These are phyloP conservation scores for Pythium insidiosum DNA, from an alignment of 352 stramenopile genomes.

Conservation along the genomic window DNA sequence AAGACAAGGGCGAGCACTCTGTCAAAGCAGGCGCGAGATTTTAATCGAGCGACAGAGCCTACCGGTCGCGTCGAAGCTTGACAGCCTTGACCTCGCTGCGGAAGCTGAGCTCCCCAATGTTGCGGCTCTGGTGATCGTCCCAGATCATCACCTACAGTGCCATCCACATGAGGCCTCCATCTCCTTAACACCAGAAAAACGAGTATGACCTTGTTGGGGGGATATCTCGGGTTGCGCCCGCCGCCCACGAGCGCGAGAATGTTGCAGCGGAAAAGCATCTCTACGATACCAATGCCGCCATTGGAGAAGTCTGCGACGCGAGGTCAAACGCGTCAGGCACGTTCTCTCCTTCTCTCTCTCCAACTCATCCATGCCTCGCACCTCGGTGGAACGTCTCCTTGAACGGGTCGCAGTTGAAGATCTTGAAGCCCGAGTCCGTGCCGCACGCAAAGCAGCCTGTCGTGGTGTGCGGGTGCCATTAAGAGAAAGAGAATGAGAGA, in stretches of 20 bases:
- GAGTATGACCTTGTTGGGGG: constrained; percentile 89
- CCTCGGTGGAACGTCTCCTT: constrained; percentile 95
- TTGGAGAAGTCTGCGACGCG: constrained; percentile 79
- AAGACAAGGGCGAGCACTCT: not conserved
- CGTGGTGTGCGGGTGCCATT: too few relatives aligned
- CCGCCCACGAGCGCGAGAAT: constrained; percentile 94
- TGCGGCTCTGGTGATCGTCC: constrained; percentile 97
- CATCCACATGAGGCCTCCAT: too few relatives aligned
- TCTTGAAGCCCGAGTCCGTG: constrained; percentile 96
- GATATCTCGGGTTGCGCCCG: constrained; percentile 89
- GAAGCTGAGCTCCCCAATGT: constrained; percentile 98
- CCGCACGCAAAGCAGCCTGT: constrained; percentile 92
- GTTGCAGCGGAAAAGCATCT: constrained; percentile 99
- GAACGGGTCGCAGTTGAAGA: constrained; percentile 98
- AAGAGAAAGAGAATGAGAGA: too few relatives aligned
- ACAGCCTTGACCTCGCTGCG: constrained; percentile 95
- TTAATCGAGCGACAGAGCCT: not conserved
- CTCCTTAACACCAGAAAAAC: too few relatives aligned
- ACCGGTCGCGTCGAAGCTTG: constrained; percentile 93
- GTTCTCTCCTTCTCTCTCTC: too few relatives aligned
- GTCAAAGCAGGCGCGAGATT: not conserved
- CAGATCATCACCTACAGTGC: constrained; percentile 99
- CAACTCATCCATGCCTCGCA: constrained; percentile 10
- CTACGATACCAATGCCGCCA: constrained; percentile 95
- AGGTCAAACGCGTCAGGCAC: not conserved